Evolutionary conservation across 1,284 basidiomycete species (phyloP), one percentile per base, ranked within the genome.

Genomic region (Vanrija pseudolonga): DNA sequence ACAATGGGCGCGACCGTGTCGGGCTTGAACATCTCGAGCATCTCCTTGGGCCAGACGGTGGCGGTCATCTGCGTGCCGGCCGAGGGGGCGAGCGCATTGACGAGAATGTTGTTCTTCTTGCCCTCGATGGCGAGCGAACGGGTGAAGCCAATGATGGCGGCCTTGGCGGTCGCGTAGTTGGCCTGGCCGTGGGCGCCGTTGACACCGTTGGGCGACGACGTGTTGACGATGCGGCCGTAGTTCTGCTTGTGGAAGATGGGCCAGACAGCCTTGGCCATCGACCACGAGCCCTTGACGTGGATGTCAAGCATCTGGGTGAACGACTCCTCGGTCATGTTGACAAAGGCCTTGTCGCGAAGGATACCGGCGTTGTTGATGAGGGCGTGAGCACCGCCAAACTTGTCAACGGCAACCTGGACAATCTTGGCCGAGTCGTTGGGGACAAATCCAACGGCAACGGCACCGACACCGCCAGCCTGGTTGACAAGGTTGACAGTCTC

Each of bases 181-280:
- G 77, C 87, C 74, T 97, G 91, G 26, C 93, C 94, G 73, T 96
- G 92, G 77, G 96, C 94, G n/a, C 94, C 95, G 71, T 90, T 72
- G 56, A 97, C 86, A 60, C 94, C 95, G 53, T 94, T 91, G 71
- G 88, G 86, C 5, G 94, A 98, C 53, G 86, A 85, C 22, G 94
- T 98, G 52, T 90, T 97, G 57, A 98, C 83, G 69, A 99, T 95
- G 53, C 96, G 86, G 24, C 96, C 95, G 72, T 88, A 98, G 78
- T 92, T 93, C 73, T 98, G 95, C 79, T 94, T 89, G 76, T 89
- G 87, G 83, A 98, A 97, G 69, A 92, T 81, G 3, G 95, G 93
- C 96, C 94, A 99, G 37, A 92, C 89, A 15, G 95, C 95, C 73
- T 96, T 91, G 51, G 85, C 87, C 67, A 89, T 90, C 87, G 90